A percentile compares a stretch with the other conserved stretches of the same genome.
phyloP scores from a whole-genome alignment of 306 rosid genomes.

The Cicer chorassanicum region DNA sequence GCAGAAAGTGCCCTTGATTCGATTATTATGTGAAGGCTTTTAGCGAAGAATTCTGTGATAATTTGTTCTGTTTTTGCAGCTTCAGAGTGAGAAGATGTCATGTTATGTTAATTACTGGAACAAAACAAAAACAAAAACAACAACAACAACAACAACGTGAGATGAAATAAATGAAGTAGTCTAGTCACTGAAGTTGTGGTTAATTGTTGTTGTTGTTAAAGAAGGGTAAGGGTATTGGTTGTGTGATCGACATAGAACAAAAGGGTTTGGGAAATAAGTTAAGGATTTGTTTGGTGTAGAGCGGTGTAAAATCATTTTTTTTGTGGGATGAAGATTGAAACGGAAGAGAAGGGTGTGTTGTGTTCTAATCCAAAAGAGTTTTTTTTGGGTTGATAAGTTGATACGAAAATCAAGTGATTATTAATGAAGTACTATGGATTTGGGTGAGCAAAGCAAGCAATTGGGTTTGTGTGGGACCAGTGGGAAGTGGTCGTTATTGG shows the following conservation, averaged over 20 bases:
- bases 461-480: too few species aligned
- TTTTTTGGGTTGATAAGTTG: neutral
- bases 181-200: too few species aligned
- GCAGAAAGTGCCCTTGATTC: constrained; percentile 75
- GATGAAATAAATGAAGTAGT: too few species aligned
- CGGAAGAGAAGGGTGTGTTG: neutral
- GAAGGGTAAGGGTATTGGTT: neutral
- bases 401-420: too few species aligned
- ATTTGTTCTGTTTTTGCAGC: constrained; percentile 77
- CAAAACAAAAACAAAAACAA: neutral
- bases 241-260: neutral
- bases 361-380: neutral
- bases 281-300: neutral
- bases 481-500: too few species aligned
- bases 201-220: neutral
- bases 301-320: neutral
- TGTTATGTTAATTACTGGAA: constrained; percentile 30
- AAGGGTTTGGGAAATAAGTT: neutral
- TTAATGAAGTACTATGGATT: too few species aligned
- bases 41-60: constrained; percentile 79
- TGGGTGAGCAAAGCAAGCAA: too few species aligned
- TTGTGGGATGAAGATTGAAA: neutral
- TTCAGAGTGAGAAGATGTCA: constrained; percentile 76
- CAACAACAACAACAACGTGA: neutral
- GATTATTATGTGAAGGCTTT: constrained; percentile 78